These are phyloP conservation scores for Zygosaccharomyces rouxii DNA, from an alignment of 805 yeast genomes.

Conservation along the genomic window DNA sequence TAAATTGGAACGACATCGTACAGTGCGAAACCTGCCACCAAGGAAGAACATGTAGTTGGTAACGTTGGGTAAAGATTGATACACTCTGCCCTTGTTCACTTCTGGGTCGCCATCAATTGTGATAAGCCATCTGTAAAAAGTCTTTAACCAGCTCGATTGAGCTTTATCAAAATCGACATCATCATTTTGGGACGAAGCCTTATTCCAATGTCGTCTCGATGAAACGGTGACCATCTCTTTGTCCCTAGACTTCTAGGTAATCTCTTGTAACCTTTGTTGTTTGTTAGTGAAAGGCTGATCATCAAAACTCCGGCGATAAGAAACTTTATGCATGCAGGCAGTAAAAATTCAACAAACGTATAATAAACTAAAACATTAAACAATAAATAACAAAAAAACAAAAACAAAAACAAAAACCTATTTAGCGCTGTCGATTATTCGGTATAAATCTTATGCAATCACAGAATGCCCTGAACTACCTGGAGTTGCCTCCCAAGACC, in stretches of 20 bases:
- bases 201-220: background rate
- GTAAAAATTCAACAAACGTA: background rate
- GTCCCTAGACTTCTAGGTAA: background rate
- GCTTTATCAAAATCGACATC: background rate
- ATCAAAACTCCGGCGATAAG: background rate
- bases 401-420: background rate
- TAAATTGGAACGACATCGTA: conserved; percentile 39
- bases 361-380: background rate
- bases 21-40: conserved; percentile 60
- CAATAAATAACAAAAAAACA: background rate
- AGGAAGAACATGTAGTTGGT: conserved; percentile 47
- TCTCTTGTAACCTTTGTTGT: background rate
- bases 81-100: conserved; percentile 15
- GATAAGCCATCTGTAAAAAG: conserved; percentile 21
- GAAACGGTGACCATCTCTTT: background rate
- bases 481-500: conserved; percentile 32
- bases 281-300: background rate
- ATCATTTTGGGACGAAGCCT: background rate
- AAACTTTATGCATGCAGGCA: background rate
- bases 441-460: background rate
- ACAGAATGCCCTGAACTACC: conserved; percentile 13
- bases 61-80: conserved; percentile 20
- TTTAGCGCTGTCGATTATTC: background rate
- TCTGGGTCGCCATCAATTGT: conserved; percentile 24
- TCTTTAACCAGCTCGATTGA: conserved; percentile 7